Percentiles rank a stretch among this genome's conserved stretches.
Evolutionary conservation across 139 green algal genomes (phyloP).

Genomic region (Tetraselmis chui): DNA sequence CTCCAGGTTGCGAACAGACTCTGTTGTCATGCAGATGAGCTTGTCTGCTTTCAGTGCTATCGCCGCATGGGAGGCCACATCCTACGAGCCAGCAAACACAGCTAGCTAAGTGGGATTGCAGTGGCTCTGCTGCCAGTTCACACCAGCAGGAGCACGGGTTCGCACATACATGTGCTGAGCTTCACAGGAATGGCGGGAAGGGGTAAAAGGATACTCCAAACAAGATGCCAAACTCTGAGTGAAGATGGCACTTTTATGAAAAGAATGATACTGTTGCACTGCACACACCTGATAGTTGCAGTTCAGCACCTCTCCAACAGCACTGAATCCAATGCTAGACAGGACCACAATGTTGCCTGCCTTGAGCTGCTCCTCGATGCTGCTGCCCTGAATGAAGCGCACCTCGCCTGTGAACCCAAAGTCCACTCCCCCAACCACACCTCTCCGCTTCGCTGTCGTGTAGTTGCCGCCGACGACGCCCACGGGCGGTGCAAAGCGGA

Average conservation of each 20-base stretch:
- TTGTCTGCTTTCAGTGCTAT: slow-evolving; percentile 85
- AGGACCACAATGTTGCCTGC: slow-evolving; percentile 83
- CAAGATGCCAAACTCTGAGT: too few relatives aligned
- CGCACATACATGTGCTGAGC: too few relatives aligned
- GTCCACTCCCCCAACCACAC: slow-evolving; percentile 86
- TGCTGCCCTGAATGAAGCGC: slow-evolving; percentile 64
- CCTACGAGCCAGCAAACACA: too few relatives aligned
- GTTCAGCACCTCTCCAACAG: slow-evolving; percentile 88
- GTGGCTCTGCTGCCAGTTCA: too few relatives aligned
- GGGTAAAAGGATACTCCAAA: too few relatives aligned
- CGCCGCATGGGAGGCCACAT: slow-evolving; percentile 67
- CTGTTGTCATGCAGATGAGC: slow-evolving; percentile 76
- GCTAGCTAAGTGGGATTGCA: too few relatives aligned
- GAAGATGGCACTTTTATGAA: too few relatives aligned
- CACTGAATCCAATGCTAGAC: slow-evolving; percentile 73
- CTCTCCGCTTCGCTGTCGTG: slow-evolving; percentile 76
- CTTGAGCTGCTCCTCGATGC: slow-evolving; percentile 74
- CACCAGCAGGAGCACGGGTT: too few relatives aligned
- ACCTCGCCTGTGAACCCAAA: slow-evolving; percentile 83
- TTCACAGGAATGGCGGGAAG: too few relatives aligned
- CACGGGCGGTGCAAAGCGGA: slow-evolving; percentile 40
- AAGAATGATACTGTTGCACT: neutral
- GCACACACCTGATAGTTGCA: slow-evolving; percentile 61
- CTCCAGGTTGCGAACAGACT: slow-evolving; percentile 46
- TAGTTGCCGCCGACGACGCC: slow-evolving; percentile 87